Base-by-base conservation (phyloP, 148 eudicot species). In the Hydrangea macrophylla region DNA sequence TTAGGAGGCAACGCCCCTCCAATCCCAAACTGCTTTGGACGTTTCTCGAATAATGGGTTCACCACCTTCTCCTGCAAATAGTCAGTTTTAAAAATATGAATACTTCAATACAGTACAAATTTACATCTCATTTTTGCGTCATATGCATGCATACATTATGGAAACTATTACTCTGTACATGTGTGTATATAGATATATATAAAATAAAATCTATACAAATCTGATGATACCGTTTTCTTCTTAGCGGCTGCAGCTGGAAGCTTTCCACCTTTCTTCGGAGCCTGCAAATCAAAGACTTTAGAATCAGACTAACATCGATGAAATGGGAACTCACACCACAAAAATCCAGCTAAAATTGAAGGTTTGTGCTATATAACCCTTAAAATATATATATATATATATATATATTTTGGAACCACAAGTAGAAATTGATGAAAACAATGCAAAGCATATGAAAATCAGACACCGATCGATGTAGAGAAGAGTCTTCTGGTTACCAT, bases 1-100 rank as follows among this genome's bases (percentile, higher is more conserved):
- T 85, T 79, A 39, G 84, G 86, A 28, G 85, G 86, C 56, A 84
- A 65, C 0, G 86, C 84, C 15, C 86, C 89, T 42, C 86, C 86
- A 39, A 77, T 82, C 2, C 85, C 82, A 42, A 85, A 82, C 70
- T 75, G 82, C 83, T 79, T 79, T 0, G 81, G 79, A 10, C 82
- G 58, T 58, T 82, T 79, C 77, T 84, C 85, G 51, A 70, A 85
- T 10, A 75, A 64, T 8, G 87, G 87, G 57, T 83, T 83, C 12
- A 67, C 82, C 7, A 69, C 75, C 75, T 83, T 83, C 69, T 78
- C 84, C 75, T 78, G 32, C 23, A 42, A 48, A 58, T n/a, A 50
- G 17, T 2, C 15, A 13, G 51, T n/a, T n/a, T n/a, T n/a, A n/a
- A n/a, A n/a, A n/a, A n/a, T n/a, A n/a, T n/a, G n/a, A n/a, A n/a